Base-by-base conservation (phyloP, 768 basidiomycete genomes). In the Pleurotus tuber-regium region DNA sequence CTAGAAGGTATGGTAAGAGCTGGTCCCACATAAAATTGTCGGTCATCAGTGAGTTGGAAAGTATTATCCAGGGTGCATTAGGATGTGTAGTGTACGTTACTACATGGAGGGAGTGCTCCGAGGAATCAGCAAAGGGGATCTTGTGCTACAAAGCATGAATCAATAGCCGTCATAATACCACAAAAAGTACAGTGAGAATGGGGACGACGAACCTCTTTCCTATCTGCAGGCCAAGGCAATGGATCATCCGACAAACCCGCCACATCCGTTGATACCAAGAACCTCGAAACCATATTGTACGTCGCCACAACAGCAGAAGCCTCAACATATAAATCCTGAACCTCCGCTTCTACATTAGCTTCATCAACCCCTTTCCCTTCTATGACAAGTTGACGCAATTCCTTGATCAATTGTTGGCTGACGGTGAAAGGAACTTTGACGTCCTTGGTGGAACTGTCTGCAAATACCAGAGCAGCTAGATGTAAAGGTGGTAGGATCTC, bases 231-330 rank as follows among this genome's bases (percentile, higher is more conserved):
- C 78, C 78, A 81, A 7, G 79, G 76, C 4, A 79, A 75, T 10
- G 63, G 59, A 16, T 65, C 60, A 38, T 78, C 73, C 0, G 74
- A 71, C 55, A 74, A 64, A 7, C 83, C 82, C 46, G 74, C 79
- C 1, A 87, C 79, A 56, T 87, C 83, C 10, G 80, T 71, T 0
- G 82, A 73, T 10, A 84, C 67, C 25, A 87, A 68, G 57, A 86
- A 78, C n/a, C 85, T 72, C 16, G 83, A 84, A 5, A 87, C 84
- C 79, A 86, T 81, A 66, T 86, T 86, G 64, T 87, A 87, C 0
- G 71, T 66, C 4, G 78, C 78, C 0, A 77, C 76, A 1, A 78
- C 69, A 47, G 78, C 71, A 0, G 75, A 71, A 16, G 75, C 78
- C 59, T 87, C 84, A 30, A 81, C 77, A 31, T 83, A 70, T 6